Conservation (phyloP, 805 yeast species). For the Monosporozyma unispora region DNA sequence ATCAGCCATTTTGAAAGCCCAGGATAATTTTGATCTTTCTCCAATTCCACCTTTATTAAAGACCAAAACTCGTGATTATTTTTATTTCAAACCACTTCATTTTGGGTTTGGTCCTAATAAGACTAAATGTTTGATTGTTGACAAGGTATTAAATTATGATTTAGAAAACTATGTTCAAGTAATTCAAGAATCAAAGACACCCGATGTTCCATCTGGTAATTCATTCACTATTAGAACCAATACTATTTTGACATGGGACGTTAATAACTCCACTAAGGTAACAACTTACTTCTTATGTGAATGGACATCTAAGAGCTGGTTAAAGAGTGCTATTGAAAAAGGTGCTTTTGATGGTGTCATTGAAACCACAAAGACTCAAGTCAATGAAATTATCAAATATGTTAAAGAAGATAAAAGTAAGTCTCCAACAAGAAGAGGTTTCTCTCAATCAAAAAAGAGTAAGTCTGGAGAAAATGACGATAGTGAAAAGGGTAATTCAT, state of each 20-base stretch:
- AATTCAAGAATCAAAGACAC: slow-evolving; percentile 54
- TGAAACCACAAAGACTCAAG: slow-evolving; percentile 42
- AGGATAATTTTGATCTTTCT: slow-evolving; percentile 54
- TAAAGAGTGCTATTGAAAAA: slow-evolving; percentile 65
- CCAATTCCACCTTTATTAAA: slow-evolving; percentile 35
- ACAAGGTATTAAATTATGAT: slow-evolving; percentile 45
- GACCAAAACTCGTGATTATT: slow-evolving; percentile 38
- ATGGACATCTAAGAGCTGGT: slow-evolving; percentile 75
- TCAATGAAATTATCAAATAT: slow-evolving; percentile 38
- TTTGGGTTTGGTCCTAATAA: slow-evolving; percentile 71
- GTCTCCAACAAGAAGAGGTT: background rate
- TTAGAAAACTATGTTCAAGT: slow-evolving; percentile 40
- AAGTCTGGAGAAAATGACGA: slow-evolving; percentile 3
- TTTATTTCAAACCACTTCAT: slow-evolving; percentile 54
- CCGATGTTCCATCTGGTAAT: slow-evolving; percentile 77
- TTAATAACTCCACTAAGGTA: slow-evolving; percentile 43
- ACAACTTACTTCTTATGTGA: slow-evolving; percentile 48
- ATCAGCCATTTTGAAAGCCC: slow-evolving; percentile 41
- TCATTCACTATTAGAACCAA: slow-evolving; percentile 55
- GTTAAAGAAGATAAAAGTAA: slow-evolving; percentile 4
- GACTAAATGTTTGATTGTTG: slow-evolving; percentile 57
- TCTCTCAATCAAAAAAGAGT: slow-evolving; percentile 7
- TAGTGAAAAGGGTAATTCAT: slow-evolving; percentile 6
- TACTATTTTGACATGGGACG: slow-evolving; percentile 56
- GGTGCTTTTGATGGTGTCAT: slow-evolving; percentile 68